Conservation (phyloP, 2,329 filamentous ascomycete species). For the Pseudocercospora pini-densiflorae region DNA sequence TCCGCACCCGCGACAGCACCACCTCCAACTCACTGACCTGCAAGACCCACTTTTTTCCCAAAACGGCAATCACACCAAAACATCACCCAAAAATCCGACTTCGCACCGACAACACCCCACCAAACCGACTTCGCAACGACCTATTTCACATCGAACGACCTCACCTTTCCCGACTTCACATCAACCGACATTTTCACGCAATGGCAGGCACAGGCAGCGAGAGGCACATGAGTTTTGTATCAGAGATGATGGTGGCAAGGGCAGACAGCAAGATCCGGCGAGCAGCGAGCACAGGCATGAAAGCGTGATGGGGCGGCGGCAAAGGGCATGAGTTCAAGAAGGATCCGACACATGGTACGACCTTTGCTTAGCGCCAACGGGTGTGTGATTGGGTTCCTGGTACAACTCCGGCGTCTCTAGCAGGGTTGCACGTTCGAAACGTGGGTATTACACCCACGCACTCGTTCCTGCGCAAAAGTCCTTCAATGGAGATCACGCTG, state of each 20-base stretch:
- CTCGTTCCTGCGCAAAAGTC: not conserved
- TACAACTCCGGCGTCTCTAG: not conserved
- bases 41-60: not conserved
- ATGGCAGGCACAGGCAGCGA: not conserved
- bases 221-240: not conserved
- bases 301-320: constrained; percentile 3
- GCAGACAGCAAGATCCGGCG: not conserved
- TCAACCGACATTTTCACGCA: not conserved
- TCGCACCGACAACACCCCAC: no score
- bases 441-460: not conserved
- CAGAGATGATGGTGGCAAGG: not conserved
- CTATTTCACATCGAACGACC: not conserved
- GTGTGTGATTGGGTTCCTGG: not conserved
- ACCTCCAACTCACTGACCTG: not conserved
- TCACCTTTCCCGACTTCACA: not conserved
- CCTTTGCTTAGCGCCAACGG: not conserved
- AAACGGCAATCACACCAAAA: not conserved
- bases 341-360: not conserved
- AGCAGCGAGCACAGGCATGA: constrained; percentile 8
- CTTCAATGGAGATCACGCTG: not conserved
- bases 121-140: no score
- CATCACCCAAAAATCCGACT: not conserved
- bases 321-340: not conserved
- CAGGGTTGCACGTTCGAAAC: not conserved
- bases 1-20: not conserved